Conservation (phyloP, 129 eudicot genomes). For the Saussurea involucrata region DNA sequence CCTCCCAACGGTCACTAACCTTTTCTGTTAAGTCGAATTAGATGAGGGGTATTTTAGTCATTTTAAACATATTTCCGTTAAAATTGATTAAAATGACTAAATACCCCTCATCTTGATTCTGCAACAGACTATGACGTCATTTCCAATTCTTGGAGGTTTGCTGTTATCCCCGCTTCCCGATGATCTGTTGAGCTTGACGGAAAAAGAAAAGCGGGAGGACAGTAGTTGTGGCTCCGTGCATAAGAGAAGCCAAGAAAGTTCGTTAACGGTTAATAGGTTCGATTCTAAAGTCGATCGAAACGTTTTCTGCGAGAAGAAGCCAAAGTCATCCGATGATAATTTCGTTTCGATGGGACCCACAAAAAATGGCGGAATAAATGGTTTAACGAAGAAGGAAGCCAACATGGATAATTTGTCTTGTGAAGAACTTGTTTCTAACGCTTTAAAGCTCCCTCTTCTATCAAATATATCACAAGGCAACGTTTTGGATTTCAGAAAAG, state of each 20-base stretch:
- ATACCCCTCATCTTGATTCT: not conserved
- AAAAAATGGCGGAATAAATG: not conserved
- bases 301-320: constrained; percentile 36
- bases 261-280: constrained; percentile 32
- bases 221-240: constrained; percentile 37
- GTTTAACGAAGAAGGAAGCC: constrained; percentile 31
- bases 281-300: constrained; percentile 38
- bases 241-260: constrained; percentile 38
- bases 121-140: constrained; percentile 86
- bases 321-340: constrained; percentile 32
- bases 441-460: constrained; percentile 63
- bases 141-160: constrained; percentile 44
- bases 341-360: constrained; percentile 21
- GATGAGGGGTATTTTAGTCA: too few relatives aligned
- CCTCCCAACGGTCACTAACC: too few relatives aligned
- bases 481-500: constrained; percentile 36
- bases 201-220: constrained; percentile 44
- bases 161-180: constrained; percentile 76
- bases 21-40: too few relatives aligned
- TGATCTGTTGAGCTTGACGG: constrained; percentile 40
- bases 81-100: not conserved
- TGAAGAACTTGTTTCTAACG: constrained; percentile 65
- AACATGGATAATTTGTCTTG: constrained; percentile 38
- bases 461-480: constrained; percentile 28
- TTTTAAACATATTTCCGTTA: too few relatives aligned